Evolutionary conservation across 768 basidiomycete genomes (phyloP).

Genomic region (Kwoniella botswanensis): DNA sequence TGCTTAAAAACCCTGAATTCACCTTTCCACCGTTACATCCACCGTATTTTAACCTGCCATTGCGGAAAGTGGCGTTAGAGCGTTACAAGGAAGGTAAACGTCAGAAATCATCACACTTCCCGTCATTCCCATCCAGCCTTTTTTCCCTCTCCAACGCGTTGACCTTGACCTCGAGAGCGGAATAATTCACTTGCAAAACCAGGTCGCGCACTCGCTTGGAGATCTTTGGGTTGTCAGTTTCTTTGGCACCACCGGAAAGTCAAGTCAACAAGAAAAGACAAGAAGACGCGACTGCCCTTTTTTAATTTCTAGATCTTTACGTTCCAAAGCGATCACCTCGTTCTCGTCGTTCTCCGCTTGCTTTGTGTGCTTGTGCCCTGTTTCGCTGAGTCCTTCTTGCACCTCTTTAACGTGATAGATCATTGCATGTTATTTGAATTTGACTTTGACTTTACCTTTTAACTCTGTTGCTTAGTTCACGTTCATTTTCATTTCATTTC

Average conservation of each 20-base stretch:
- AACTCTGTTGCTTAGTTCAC: slow-evolving; percentile 11
- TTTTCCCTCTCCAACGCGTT: neutral
- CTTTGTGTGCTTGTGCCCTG: slow-evolving; percentile 4
- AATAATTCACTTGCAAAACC: neutral
- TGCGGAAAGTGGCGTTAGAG: neutral
- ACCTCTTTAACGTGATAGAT: neutral
- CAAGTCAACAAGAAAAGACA: neutral
- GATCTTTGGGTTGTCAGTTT: neutral
- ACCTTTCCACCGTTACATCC: slow-evolving; percentile 15
- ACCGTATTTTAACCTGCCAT: neutral
- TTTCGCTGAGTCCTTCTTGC: slow-evolving; percentile 3
- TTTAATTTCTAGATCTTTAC: slow-evolving; percentile 6
- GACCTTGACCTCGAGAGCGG: neutral
- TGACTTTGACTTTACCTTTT: slow-evolving; percentile 2
- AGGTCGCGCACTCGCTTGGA: no score
- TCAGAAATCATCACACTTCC: neutral
- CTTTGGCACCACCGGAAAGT: neutral
- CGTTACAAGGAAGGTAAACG: neutral
- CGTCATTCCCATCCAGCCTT: neutral
- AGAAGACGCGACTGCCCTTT: slow-evolving; percentile 25
- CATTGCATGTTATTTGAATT: neutral
- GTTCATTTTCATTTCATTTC: slow-evolving; percentile 1
- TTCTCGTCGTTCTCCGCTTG: neutral
- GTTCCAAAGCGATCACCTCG: neutral
- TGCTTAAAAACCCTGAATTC: neutral